phyloP scores from a whole-genome alignment of 2,329 filamentous ascomycete species.

The Verticillium isaacii region DNA sequence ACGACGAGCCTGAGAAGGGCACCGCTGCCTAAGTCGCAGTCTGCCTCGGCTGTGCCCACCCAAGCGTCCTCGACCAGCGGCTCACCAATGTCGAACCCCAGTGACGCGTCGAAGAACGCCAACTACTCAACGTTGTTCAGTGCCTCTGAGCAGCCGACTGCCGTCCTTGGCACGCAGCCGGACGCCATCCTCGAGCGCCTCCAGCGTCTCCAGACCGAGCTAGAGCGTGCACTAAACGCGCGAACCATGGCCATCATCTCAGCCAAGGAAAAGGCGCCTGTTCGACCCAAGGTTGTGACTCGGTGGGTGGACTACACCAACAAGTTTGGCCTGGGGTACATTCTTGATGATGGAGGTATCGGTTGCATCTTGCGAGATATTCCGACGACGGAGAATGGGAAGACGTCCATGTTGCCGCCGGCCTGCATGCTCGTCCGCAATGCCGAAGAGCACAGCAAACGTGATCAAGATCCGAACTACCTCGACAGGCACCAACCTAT shows the following conservation, averaged over 20 bases:
- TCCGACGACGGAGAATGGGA: constrained; percentile 44
- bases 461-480: constrained; percentile 52
- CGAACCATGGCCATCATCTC: constrained; percentile 58
- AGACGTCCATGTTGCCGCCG: constrained; percentile 54
- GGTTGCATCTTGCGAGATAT: constrained; percentile 63
- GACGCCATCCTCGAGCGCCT: constrained; percentile 54
- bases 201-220: constrained; percentile 51
- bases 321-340: constrained; percentile 80
- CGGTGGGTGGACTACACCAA: constrained; percentile 91
- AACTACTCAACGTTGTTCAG: constrained; percentile 50
- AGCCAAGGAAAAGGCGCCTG: constrained; percentile 45
- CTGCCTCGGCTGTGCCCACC: constrained; percentile 7
- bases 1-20: constrained; percentile 5
- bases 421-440: constrained; percentile 68
- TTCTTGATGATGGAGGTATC: constrained; percentile 75
- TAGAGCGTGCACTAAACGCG: constrained; percentile 59
- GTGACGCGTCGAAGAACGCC: constrained; percentile 20
- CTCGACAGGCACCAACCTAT: constrained; percentile 55
- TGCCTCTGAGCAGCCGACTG: constrained; percentile 44
- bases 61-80: constrained; percentile 5
- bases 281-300: constrained; percentile 60
- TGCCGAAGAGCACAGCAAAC: constrained; percentile 65
- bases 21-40: constrained; percentile 12
- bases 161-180: constrained; percentile 49
- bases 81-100: constrained; percentile 8